Evolutionary conservation across 1,139 yeast species (phyloP), one percentile per base, ranked within the genome.

Genomic region (Yamadazyma diddensiae): DNA sequence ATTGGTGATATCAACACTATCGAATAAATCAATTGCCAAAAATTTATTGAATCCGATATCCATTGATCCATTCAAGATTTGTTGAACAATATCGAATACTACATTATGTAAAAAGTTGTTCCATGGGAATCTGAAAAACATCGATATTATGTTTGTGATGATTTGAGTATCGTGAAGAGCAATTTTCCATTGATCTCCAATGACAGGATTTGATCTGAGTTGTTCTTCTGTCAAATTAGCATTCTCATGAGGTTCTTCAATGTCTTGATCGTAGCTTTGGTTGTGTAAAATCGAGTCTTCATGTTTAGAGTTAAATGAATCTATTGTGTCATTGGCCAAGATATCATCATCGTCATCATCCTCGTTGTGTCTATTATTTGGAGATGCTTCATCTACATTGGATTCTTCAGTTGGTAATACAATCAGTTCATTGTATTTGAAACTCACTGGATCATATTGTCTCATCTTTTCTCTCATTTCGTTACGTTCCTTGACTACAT

Each of bases 121-220:
- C 98, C 99, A 92, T 4, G 98, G 98, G 59, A 88, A 92, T 47
- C 75, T 73, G 72, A 90, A 84, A 55, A 92, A 90, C 83, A 92
- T 82, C 22, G 79, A 64, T 37, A 90, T 62, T 34, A 92, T 85
- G 31, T 82, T 80, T 28, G 86, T 73, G 31, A 92, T 73, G 37
- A 92, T 83, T 43, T 79, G 79, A 34, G 85, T 82, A 55, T 92
- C 97, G 49, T 80, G 82, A 27, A 92, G 66, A 5, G 95, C 80
- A 40, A 90, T 84, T 58, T 92, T 92, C 53, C 94, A 72, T 47
- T 69, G 76, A 59, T 94, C 98, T 13, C 98, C 98, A 34, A 88
- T 80, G 7, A 92, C 95, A 1, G 95, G 90, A 34, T 73, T 67
- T 14, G 66, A 66, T 40, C 96, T 72, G 29, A 90, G 60, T 42